These are phyloP conservation scores for Aspergillus ruber DNA, from an alignment of 2,329 filamentous ascomycete species.

Conservation along the genomic window DNA sequence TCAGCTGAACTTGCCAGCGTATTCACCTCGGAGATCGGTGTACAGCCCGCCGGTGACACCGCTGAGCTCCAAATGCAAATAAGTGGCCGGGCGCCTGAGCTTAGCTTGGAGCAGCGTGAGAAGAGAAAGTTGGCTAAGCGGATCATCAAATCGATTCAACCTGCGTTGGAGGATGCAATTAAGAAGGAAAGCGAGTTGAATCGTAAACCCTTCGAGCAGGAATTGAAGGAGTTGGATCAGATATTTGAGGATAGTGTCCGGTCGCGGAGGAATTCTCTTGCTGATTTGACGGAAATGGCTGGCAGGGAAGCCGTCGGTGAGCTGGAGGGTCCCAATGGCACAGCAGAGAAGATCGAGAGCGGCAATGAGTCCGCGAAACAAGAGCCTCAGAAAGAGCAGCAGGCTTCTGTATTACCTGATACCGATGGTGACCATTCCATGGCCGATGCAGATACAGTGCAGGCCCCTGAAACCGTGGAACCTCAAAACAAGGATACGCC, in stretches of 20 bases:
- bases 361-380: slow-evolving; percentile 15
- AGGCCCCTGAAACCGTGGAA: slow-evolving; percentile 1
- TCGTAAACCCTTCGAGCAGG: slow-evolving; percentile 61
- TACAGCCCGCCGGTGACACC: slow-evolving; percentile 41
- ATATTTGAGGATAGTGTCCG: slow-evolving; percentile 63
- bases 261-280: slow-evolving; percentile 47
- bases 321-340: slow-evolving; percentile 37
- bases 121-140: slow-evolving; percentile 80
- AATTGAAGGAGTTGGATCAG: slow-evolving; percentile 66
- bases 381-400: slow-evolving; percentile 20
- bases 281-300: slow-evolving; percentile 22
- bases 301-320: slow-evolving; percentile 37
- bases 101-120: slow-evolving; percentile 64
- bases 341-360: slow-evolving; percentile 21
- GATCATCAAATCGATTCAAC: slow-evolving; percentile 77
- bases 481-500: slow-evolving; percentile 5
- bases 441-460: slow-evolving; percentile 9
- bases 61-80: slow-evolving; percentile 46
- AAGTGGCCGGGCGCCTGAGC: slow-evolving; percentile 40
- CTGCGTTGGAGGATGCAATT: slow-evolving; percentile 67
- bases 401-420: slow-evolving; percentile 6
- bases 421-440: slow-evolving; percentile 8
- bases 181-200: slow-evolving; percentile 76
- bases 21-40: slow-evolving; percentile 49
- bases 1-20: slow-evolving; percentile 52